Percentiles rank a stretch among this genome's conserved stretches.
These are phyloP conservation scores for Amanita rubescens DNA, from an alignment of 768 basidiomycete genomes.

Conservation along the genomic window DNA sequence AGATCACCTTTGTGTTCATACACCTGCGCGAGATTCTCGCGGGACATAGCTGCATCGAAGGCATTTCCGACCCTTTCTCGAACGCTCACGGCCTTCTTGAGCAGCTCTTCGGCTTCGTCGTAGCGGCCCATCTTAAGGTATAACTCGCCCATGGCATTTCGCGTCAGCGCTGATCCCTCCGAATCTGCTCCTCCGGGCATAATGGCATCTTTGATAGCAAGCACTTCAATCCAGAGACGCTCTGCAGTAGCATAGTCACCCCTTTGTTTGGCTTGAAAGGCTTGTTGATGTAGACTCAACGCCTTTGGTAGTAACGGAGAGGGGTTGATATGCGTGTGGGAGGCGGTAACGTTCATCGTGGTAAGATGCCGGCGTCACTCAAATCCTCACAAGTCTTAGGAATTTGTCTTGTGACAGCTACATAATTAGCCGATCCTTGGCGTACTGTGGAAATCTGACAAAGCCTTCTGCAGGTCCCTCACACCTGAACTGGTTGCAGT, in stretches of 20 bases:
- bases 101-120: background rate
- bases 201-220: background rate
- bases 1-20: background rate
- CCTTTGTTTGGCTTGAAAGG: background rate
- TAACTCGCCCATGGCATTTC: conserved; percentile 1
- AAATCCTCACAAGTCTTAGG: too few relatives aligned
- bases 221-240: background rate
- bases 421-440: too few relatives aligned
- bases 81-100: background rate
- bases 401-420: too few relatives aligned
- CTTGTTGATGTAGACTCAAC: background rate
- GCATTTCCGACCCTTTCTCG: background rate
- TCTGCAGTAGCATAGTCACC: conserved; percentile 1
- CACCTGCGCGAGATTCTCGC: background rate
- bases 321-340: background rate
- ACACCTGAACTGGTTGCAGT: too few relatives aligned
- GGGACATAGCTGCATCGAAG: background rate
- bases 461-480: too few relatives aligned
- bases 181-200: background rate
- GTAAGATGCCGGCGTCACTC: too few relatives aligned
- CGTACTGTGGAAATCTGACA: too few relatives aligned
- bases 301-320: background rate
- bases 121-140: background rate
- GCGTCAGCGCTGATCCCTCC: background rate
- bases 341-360: too few relatives aligned